Conservation (phyloP, 805 yeast genomes). For the Candida ovalis region DNA sequence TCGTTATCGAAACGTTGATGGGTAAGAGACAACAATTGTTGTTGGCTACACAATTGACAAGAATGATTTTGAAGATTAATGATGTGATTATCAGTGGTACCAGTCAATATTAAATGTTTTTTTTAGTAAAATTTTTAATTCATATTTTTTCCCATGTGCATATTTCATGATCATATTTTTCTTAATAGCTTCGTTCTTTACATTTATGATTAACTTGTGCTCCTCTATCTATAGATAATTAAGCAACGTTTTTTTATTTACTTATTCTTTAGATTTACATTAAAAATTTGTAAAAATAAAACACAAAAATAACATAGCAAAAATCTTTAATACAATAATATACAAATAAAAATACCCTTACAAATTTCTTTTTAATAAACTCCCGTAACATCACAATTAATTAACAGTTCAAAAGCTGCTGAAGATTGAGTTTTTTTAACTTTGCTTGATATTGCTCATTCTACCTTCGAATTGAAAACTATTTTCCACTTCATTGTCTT, state of each 20-base stretch:
- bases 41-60: conserved; percentile 93
- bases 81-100: conserved; percentile 75
- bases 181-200: neutral
- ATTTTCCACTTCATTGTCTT: conserved; percentile 1
- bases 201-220: neutral
- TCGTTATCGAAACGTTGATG: conserved; percentile 94
- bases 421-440: neutral
- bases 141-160: neutral
- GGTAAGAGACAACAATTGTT: conserved; percentile 95
- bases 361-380: too few species aligned
- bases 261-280: too few species aligned
- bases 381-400: too few species aligned
- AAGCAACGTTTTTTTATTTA: too few species aligned
- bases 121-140: neutral
- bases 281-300: too few species aligned
- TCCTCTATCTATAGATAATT: neutral
- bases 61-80: conserved; percentile 96
- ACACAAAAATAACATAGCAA: too few species aligned
- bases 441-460: conserved; percentile 16
- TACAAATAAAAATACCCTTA: too few species aligned
- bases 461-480: conserved; percentile 27
- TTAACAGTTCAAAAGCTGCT: too few species aligned
- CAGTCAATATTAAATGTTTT: conserved; percentile 22
- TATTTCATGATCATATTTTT: neutral
- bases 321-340: too few species aligned